Conservation (phyloP, 441 rosid genomes). For the Syzygium syzygioides region DNA sequence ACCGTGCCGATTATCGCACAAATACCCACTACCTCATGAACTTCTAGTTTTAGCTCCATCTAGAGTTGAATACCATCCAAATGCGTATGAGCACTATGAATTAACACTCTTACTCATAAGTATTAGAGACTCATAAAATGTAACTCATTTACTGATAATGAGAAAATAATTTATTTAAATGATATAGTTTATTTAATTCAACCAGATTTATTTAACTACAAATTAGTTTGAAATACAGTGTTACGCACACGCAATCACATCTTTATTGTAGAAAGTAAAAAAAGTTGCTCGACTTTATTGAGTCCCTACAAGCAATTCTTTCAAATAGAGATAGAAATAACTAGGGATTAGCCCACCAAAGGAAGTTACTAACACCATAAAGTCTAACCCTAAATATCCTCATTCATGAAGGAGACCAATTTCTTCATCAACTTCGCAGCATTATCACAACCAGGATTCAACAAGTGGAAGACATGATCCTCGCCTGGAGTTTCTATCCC, state of each 20-base stretch:
- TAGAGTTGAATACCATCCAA: background rate
- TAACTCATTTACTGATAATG: background rate
- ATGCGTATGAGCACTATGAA: background rate
- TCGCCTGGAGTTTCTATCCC: constrained; percentile 25
- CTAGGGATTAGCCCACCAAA: background rate
- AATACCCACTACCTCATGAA: background rate
- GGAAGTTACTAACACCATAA: background rate
- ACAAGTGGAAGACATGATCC: constrained; percentile 37
- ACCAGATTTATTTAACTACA: background rate
- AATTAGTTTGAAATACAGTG: no score
- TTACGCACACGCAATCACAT: background rate
- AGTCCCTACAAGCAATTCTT: background rate
- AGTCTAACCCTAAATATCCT: background rate
- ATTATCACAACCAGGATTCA: background rate
- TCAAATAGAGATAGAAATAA: background rate
- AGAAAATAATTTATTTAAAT: background rate
- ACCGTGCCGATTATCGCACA: background rate
- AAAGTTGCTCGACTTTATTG: background rate
- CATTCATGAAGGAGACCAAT: background rate
- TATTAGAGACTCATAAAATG: background rate
- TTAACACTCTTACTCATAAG: background rate
- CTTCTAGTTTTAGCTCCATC: background rate
- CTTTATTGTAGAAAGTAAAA: background rate
- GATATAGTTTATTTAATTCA: background rate
- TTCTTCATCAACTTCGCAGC: background rate